A percentile compares a stretch with the other conserved stretches of the same genome.
Evolutionary conservation across 2,329 filamentous ascomycete genomes (phyloP).

Genomic region (Lecanicillium sp.): DNA sequence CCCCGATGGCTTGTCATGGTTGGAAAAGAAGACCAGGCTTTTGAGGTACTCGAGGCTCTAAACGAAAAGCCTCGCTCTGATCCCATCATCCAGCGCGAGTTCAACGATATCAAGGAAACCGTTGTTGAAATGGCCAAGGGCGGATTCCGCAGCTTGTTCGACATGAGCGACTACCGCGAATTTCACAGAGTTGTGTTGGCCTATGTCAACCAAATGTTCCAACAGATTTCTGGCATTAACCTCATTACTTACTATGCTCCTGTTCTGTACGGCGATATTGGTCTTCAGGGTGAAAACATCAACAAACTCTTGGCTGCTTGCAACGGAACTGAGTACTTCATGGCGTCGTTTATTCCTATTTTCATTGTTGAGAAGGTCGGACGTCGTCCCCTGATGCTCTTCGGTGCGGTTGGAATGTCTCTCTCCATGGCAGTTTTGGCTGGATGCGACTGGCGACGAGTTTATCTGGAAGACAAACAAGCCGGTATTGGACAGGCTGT

Average conservation of each 20-base stretch:
- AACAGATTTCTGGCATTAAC: conserved; percentile 21
- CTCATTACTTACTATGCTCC: conserved; percentile 19
- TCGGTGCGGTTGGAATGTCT: conserved; percentile 7
- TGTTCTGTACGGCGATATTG: conserved; percentile 12
- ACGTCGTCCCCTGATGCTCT: conserved; percentile 5
- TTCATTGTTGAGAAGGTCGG: conserved; percentile 7
- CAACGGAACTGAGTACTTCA: conserved; percentile 17
- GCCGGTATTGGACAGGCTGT: conserved; percentile 10
- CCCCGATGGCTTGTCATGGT: conserved; percentile 23
- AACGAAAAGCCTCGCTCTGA: conserved; percentile 8
- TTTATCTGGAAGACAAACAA: background rate
- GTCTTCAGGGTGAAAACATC: conserved; percentile 5
- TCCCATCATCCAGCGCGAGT: conserved; percentile 1
- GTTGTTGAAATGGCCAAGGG: conserved; percentile 31
- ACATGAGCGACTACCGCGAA: conserved; percentile 46
- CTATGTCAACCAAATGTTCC: conserved; percentile 50
- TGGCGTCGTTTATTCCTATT: conserved; percentile 6
- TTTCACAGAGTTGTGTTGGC: conserved; percentile 46
- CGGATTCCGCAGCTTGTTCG: conserved; percentile 49
- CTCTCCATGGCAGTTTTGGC: conserved; percentile 9
- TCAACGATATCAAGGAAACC: conserved; percentile 4
- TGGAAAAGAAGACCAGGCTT: conserved; percentile 18
- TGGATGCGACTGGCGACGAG: conserved; percentile 5
- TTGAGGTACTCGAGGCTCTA: conserved; percentile 39
- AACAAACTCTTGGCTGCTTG: conserved; percentile 9